Evolutionary conservation across 352 stramenopile genomes (phyloP).

Genomic region (Phytophthora lateralis): DNA sequence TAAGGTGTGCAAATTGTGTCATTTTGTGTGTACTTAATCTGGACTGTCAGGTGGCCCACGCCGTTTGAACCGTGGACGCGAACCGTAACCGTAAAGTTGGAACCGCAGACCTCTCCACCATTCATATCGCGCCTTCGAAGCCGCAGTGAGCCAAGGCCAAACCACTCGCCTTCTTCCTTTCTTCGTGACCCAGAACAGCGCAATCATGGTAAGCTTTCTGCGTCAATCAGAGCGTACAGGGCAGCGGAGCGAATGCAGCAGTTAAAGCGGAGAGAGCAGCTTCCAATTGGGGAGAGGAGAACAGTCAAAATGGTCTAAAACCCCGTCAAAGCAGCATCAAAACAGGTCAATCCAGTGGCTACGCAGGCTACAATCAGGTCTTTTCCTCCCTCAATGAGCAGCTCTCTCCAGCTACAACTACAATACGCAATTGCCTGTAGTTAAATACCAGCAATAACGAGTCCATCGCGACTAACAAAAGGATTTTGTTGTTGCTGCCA

Average conservation of each 20-base stretch:
- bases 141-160: slow-evolving; percentile 32
- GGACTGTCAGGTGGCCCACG: slow-evolving; percentile 32
- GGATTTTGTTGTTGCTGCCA: slow-evolving; percentile 3
- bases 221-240: slow-evolving; percentile 4
- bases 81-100: slow-evolving; percentile 28
- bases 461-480: slow-evolving; percentile 14
- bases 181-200: slow-evolving; percentile 83
- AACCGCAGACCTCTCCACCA: slow-evolving; percentile 51
- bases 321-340: background rate
- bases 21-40: slow-evolving; percentile 8
- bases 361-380: background rate
- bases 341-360: background rate
- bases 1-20: slow-evolving; percentile 3
- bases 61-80: slow-evolving; percentile 14
- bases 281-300: background rate
- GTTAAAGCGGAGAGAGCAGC: slow-evolving; percentile 5
- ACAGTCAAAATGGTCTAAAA: background rate
- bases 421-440: background rate
- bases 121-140: slow-evolving; percentile 44
- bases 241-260: background rate
- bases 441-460: no score
- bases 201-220: slow-evolving; percentile 72
- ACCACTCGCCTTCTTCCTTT: slow-evolving; percentile 91
- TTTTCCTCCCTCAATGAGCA: background rate
- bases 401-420: slow-evolving; percentile 13